A percentile compares a stretch with the other conserved stretches of the same genome.
Conservation (phyloP, 805 yeast genomes). For the Candida chilensis region DNA sequence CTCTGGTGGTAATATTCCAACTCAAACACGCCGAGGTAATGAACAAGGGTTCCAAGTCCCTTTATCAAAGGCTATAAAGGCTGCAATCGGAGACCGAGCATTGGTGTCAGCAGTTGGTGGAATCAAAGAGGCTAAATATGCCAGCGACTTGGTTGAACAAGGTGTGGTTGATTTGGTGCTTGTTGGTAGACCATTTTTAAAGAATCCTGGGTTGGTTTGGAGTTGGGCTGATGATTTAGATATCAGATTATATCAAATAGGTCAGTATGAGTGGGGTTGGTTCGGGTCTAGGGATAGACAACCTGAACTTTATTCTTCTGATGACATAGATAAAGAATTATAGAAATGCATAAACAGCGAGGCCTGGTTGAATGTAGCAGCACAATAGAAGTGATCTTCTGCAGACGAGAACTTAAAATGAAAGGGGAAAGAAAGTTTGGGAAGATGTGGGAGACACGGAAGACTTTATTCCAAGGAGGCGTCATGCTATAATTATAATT, state of each 20-base stretch:
- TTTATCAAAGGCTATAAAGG: constrained; percentile 15
- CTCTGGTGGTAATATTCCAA: constrained; percentile 19
- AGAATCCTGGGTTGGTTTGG: constrained; percentile 18
- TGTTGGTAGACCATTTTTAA: constrained; percentile 15
- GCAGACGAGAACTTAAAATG: no score
- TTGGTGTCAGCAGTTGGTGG: constrained; percentile 18
- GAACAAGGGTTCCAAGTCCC: constrained; percentile 11
- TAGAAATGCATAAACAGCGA: no score
- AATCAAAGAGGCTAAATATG: constrained; percentile 8
- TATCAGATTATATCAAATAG: constrained; percentile 11
- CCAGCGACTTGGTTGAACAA: constrained; percentile 12
- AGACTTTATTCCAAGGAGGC: no score
- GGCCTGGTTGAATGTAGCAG: no score
- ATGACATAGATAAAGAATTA: no score
- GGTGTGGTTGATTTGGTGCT: constrained; percentile 19
- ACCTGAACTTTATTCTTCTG: no score
- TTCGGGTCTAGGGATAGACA: no score
- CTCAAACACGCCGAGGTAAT: constrained; percentile 10
- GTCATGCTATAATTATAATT: no score
- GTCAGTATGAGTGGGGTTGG: no score
- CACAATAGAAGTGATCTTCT: no score
- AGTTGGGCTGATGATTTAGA: constrained; percentile 20
- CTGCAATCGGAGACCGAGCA: constrained; percentile 18
- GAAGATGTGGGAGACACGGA: no score
- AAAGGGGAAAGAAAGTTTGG: no score